phyloP scores from a whole-genome alignment of 805 yeast species.

The Ogataea sp. region DNA sequence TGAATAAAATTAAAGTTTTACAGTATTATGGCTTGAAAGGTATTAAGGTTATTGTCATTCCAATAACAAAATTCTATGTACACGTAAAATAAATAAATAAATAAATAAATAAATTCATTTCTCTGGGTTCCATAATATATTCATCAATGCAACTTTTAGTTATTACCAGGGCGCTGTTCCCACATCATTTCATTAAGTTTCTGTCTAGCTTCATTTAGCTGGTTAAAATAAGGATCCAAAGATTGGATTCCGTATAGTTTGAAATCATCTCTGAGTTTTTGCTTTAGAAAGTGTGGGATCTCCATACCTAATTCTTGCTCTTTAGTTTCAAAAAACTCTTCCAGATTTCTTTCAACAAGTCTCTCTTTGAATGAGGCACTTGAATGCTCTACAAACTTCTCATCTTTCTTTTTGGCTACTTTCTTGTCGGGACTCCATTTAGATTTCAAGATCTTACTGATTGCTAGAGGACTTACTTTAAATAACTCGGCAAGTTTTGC shows the following conservation, averaged over 20 bases:
- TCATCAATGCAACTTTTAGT: too few relatives aligned
- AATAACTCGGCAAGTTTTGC: slow-evolving; percentile 55
- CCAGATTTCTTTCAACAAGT: slow-evolving; percentile 16
- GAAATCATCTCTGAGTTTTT: slow-evolving; percentile 15
- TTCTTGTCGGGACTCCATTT: slow-evolving; percentile 61
- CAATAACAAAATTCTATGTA: too few relatives aligned
- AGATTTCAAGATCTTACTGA: slow-evolving; percentile 70
- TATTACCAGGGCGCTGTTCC: neutral
- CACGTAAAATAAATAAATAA: too few relatives aligned
- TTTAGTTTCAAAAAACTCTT: slow-evolving; percentile 20
- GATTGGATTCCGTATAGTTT: slow-evolving; percentile 15
- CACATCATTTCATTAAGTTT: neutral
- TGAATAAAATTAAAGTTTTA: neutral
- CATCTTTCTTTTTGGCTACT: slow-evolving; percentile 37
- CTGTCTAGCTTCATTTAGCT: slow-evolving; percentile 3
- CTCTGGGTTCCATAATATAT: too few relatives aligned
- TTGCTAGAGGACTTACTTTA: slow-evolving; percentile 71
- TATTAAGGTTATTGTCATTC: too few relatives aligned
- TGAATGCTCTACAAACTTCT: slow-evolving; percentile 49
- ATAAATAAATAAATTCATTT: too few relatives aligned
- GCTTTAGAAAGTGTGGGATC: slow-evolving; percentile 21
- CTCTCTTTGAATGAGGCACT: slow-evolving; percentile 18
- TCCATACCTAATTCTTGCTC: slow-evolving; percentile 20
- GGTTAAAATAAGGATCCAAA: slow-evolving; percentile 15
- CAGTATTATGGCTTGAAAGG: too few relatives aligned